Conservation (phyloP, 805 yeast genomes). For the Metschnikowia picachoensis region DNA sequence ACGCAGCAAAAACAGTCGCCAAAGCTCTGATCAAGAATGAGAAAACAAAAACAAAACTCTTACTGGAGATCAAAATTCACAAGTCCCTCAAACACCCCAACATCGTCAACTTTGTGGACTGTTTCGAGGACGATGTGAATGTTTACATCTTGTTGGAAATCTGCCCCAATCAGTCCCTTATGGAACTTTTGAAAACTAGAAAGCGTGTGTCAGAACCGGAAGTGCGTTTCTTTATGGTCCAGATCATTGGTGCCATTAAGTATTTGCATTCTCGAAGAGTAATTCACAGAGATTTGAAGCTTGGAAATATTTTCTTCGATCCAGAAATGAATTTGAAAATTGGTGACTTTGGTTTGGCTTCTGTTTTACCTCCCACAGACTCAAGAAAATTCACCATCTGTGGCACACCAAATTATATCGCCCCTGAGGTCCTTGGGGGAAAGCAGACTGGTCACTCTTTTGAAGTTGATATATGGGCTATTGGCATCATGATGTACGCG, state of each 20-base stretch:
- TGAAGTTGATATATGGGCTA: constrained; percentile 97
- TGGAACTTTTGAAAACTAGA: constrained; percentile 86
- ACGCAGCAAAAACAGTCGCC: constrained; percentile 97
- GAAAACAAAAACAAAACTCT: constrained; percentile 79
- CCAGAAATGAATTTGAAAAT: constrained; percentile 90
- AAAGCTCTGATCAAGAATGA: constrained; percentile 88
- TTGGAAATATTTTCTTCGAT: constrained; percentile 94
- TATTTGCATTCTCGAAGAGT: constrained; percentile 90
- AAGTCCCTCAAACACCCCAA: constrained; percentile 84
- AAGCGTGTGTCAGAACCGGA: constrained; percentile 88
- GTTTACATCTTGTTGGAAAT: constrained; percentile 92
- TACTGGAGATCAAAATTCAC: constrained; percentile 94
- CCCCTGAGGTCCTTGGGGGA: constrained; percentile 94
- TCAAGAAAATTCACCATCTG: constrained; percentile 91
- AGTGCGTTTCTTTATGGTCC: constrained; percentile 84
- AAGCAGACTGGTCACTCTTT: constrained; percentile 85
- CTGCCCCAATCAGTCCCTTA: constrained; percentile 90
- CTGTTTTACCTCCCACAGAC: constrained; percentile 64
- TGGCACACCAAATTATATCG: constrained; percentile 98
- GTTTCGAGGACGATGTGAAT: constrained; percentile 94
- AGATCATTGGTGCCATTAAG: constrained; percentile 89
- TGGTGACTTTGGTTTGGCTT: constrained; percentile 98
- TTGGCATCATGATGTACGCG: constrained; percentile 95
- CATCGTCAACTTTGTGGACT: constrained; percentile 88
- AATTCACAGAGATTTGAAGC: constrained; percentile 91